These are phyloP conservation scores for Colletotrichum gigasporum DNA, from an alignment of 2,329 filamentous ascomycete genomes.

Conservation along the genomic window DNA sequence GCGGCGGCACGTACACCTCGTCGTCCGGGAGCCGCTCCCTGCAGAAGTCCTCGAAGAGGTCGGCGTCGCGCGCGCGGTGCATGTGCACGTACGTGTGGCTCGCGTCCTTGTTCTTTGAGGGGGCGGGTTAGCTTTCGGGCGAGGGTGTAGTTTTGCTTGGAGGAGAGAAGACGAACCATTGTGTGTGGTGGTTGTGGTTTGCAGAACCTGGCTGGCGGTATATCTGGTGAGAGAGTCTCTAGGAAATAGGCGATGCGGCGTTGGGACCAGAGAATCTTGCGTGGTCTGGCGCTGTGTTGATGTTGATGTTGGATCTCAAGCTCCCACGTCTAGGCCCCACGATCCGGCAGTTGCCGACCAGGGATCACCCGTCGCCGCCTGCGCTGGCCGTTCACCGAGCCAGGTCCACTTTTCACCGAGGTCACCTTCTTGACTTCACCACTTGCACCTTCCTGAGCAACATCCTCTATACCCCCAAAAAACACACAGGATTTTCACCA, in stretches of 20 bases:
- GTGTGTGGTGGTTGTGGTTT: not conserved
- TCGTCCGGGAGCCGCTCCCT: constrained; percentile 77
- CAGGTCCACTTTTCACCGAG: not conserved
- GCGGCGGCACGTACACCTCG: constrained; percentile 82
- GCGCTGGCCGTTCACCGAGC: not conserved
- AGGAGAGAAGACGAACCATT: not conserved
- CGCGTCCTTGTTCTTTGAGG: constrained; percentile 77
- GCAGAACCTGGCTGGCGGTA: not conserved
- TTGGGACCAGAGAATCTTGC: not conserved
- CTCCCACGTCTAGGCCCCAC: not conserved
- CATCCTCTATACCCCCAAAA: no score
- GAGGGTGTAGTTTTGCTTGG: no score
- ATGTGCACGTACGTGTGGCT: constrained; percentile 81
- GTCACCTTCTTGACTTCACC: not conserved
- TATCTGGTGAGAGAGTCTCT: no score
- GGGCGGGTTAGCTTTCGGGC: not conserved
- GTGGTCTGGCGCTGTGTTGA: not conserved
- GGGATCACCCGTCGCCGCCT: not conserved
- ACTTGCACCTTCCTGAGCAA: no score
- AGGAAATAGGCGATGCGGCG: not conserved
- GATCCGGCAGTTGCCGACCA: constrained; percentile 1
- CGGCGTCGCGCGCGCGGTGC: constrained; percentile 75
- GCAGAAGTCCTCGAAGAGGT: constrained; percentile 81
- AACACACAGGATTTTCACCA: no score
- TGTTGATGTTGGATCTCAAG: constrained; percentile 10